phyloP scores from a whole-genome alignment of 2,329 filamentous ascomycete species.

The Leptographium galeiforme region DNA sequence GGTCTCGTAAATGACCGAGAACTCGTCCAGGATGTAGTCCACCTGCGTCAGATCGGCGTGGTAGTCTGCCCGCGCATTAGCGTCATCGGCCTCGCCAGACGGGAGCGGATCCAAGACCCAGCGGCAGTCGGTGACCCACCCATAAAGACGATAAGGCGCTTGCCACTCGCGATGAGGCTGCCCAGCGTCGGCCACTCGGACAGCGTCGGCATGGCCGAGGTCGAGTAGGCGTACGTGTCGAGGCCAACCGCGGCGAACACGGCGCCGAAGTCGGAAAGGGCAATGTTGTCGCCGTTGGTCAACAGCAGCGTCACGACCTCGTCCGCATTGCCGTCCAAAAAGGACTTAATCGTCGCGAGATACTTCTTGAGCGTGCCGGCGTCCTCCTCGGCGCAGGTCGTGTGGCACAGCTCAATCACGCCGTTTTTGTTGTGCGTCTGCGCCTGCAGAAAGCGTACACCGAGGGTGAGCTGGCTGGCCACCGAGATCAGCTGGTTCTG shows the following conservation, averaged over 20 bases:
- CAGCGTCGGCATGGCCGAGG: slow-evolving; percentile 25
- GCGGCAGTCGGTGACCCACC: slow-evolving; percentile 25
- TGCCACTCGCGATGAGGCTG: slow-evolving; percentile 46
- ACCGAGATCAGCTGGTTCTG: slow-evolving; percentile 50
- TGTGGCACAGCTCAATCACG: slow-evolving; percentile 49
- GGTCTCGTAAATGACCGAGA: slow-evolving; percentile 54
- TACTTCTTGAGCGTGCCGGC: slow-evolving; percentile 42
- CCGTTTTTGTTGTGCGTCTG: slow-evolving; percentile 45
- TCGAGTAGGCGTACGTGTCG: slow-evolving; percentile 41
- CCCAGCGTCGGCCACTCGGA: slow-evolving; percentile 58
- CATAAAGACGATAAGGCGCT: slow-evolving; percentile 58
- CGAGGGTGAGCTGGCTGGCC: slow-evolving; percentile 42
- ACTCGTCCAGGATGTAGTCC: slow-evolving; percentile 53
- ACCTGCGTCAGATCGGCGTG: slow-evolving; percentile 32
- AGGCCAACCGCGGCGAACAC: slow-evolving; percentile 43
- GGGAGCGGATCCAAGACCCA: not conserved
- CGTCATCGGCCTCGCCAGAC: not conserved
- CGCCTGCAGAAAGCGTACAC: slow-evolving; percentile 50
- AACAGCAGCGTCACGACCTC: slow-evolving; percentile 52
- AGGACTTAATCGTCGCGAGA: slow-evolving; percentile 42
- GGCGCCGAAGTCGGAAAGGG: slow-evolving; percentile 38
- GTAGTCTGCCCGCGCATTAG: slow-evolving; percentile 40
- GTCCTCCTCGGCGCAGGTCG: slow-evolving; percentile 44
- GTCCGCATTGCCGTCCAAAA: slow-evolving; percentile 43
- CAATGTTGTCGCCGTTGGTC: slow-evolving; percentile 46